Percentiles rank a stretch among this genome's conserved stretches.
phyloP scores from a whole-genome alignment of 495 filamentous ascomycete genomes.

The Xylaria bambusicola region DNA sequence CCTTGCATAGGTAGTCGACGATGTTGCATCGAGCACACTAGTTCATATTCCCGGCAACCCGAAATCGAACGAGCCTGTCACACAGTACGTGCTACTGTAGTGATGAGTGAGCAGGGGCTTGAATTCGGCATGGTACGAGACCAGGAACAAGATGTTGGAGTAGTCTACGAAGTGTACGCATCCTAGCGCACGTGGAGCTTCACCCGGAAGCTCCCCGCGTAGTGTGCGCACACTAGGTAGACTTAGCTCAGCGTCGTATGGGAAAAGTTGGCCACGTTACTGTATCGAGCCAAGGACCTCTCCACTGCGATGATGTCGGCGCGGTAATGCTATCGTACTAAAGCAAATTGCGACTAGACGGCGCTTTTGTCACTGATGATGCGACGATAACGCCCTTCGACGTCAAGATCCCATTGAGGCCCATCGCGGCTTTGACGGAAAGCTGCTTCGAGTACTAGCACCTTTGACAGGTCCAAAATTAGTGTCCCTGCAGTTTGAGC shows the following conservation, averaged over 20 bases:
- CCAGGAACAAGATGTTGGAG: conserved; percentile 14
- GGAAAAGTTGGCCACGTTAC: conserved; percentile 2
- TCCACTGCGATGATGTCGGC: conserved; percentile 8
- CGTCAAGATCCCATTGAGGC: neutral
- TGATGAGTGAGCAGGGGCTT: neutral
- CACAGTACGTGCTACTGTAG: conserved; percentile 12
- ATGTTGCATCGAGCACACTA: too few species aligned
- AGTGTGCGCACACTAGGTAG: too few species aligned
- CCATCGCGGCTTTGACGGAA: conserved; percentile 4
- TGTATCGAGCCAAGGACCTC: neutral
- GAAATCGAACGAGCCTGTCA: too few species aligned
- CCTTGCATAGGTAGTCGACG: too few species aligned
- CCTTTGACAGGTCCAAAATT: conserved; percentile 9
- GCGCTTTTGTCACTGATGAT: neutral
- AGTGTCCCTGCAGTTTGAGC: conserved; percentile 6
- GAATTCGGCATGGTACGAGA: conserved; percentile 12
- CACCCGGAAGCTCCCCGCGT: too few species aligned
- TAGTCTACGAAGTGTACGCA: too few species aligned
- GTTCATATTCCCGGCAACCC: too few species aligned
- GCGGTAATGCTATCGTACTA: neutral
- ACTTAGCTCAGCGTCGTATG: conserved; percentile 19
- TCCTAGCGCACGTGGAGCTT: conserved; percentile 15
- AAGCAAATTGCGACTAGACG: conserved; percentile 10
- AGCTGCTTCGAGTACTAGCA: too few species aligned
- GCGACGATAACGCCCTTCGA: neutral